Percentiles rank a stretch among this genome's conserved stretches.
These are phyloP conservation scores for Phytophthora lateralis DNA, from an alignment of 352 stramenopile genomes.

Conservation along the genomic window DNA sequence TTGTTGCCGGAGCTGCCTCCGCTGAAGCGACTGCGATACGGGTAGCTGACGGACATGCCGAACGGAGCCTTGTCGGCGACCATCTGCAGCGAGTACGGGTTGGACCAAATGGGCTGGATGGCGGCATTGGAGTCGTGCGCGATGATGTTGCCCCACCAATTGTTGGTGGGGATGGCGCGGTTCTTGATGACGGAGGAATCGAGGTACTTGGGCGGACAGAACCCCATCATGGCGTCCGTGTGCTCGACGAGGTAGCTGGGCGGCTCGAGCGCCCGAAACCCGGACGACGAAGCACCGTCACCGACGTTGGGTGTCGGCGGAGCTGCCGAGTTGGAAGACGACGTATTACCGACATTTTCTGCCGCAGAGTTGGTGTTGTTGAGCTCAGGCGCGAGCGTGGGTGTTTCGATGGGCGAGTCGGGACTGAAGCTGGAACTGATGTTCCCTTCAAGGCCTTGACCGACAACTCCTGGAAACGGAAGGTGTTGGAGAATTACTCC, in stretches of 20 bases:
- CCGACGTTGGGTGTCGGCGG: conserved; percentile 10
- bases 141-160: conserved; percentile 81
- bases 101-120: conserved; percentile 62
- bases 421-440: conserved; percentile 18
- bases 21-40: conserved; percentile 55
- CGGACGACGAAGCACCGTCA: conserved; percentile 18
- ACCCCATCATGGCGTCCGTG: conserved; percentile 55
- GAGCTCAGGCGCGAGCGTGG: conserved; percentile 9
- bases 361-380: conserved; percentile 10
- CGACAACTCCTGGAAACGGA: conserved; percentile 15
- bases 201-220: conserved; percentile 63
- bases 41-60: conserved; percentile 61
- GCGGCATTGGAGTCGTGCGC: conserved; percentile 36
- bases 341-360: conserved; percentile 1
- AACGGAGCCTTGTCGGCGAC: conserved; percentile 48
- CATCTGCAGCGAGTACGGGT: conserved; percentile 59
- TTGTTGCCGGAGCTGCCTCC: conserved; percentile 61
- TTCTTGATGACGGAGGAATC: conserved; percentile 44
- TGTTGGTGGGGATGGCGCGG: conserved; percentile 71
- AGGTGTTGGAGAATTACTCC: conserved; percentile 26
- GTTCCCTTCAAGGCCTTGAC: conserved; percentile 20
- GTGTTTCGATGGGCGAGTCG: conserved; percentile 18
- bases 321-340: conserved; percentile 8
- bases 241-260: conserved; percentile 48
- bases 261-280: conserved; percentile 32